Base-by-base conservation (phyloP, 805 yeast genomes). In the Candida xyloterini region DNA sequence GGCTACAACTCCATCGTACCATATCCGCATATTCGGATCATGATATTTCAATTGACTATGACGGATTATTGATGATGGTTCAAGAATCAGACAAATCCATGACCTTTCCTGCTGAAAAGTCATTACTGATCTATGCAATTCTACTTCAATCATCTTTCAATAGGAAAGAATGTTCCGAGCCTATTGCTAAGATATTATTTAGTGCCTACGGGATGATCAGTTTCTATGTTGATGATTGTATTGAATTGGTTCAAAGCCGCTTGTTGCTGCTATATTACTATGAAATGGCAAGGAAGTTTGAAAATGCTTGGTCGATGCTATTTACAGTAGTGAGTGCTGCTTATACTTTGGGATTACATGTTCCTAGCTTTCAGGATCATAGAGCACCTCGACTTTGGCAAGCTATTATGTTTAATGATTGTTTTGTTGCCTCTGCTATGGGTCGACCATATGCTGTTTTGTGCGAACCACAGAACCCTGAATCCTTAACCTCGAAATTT, bases 231-330 rank as follows among this genome's bases (percentile, higher is more conserved):
- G 31, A 30, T n/a, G 47, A 44, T 21, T 15, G 33, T 15, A 10
- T 37, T 10, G 47, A 44, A 21, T 20, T 33, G 24, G 5, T 44
- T 7, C 43, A 33, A 25, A 31, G 40, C 20, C 42, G 38, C 10
- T 14, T 44, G 16, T 24, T 44, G 13, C 5, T 40, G 24, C 25
- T 44, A 26, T 36, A 35, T 10, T 33, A 37, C 29, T 37, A 40
- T 25, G 26, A 33, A 10, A 30, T 18, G 23, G 11, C 24, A 15
- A 10, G 15, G 25, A 40, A 34, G 22, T 13, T 40, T 10, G 47
- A 40, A 23, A 7, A 38, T 7, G 16, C 20, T 14, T 42, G 45
- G 45, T n/a, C 33, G 11, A 18, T 36, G 26, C 22, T 42, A 11
- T 42, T 42, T 30, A 26, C 33, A 13, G 27, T 36, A 5, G 45